phyloP scores from a whole-genome alignment of 164 flowering plant species.

The Berberis thunbergii region DNA sequence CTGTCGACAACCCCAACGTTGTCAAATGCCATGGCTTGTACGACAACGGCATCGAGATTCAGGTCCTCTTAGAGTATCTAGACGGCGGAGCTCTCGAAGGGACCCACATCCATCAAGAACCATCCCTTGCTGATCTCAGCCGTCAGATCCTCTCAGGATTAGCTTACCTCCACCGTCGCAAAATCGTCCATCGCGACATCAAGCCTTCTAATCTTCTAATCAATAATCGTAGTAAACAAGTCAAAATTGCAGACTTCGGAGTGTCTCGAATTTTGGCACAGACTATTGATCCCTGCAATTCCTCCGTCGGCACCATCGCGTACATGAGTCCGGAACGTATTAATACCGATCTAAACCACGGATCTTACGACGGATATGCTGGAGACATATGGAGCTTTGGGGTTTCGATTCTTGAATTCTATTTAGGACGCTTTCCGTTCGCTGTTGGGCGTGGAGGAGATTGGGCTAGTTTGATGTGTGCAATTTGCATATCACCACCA shows the following conservation, averaged over 20 bases:
- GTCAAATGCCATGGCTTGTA: conserved; percentile 73
- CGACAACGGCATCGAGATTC: conserved; percentile 75
- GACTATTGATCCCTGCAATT: conserved; percentile 80
- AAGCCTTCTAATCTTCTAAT: conserved; percentile 75
- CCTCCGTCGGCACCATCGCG: conserved; percentile 79
- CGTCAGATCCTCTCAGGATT: conserved; percentile 59
- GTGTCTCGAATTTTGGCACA: conserved; percentile 54
- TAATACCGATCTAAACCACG: conserved; percentile 77
- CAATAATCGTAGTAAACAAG: conserved; percentile 42
- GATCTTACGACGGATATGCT: conserved; percentile 68
- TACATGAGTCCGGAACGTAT: conserved; percentile 91
- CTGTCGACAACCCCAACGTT: conserved; percentile 58
- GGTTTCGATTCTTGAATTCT: conserved; percentile 76
- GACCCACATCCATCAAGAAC: conserved; percentile 34
- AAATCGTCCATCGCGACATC: conserved; percentile 77
- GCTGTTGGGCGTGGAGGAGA: conserved; percentile 60
- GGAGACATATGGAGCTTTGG: conserved; percentile 95
- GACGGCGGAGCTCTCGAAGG: conserved; percentile 82
- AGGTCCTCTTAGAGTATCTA: conserved; percentile 76
- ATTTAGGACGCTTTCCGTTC: conserved; percentile 71
- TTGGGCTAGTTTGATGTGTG: conserved; percentile 88
- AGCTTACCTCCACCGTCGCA: conserved; percentile 48
- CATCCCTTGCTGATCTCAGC: conserved; percentile 37
- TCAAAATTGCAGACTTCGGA: conserved; percentile 84
- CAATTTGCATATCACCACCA: conserved; percentile 74